phyloP scores from a whole-genome alignment of 495 filamentous ascomycete species.

The Cercophora samala region DNA sequence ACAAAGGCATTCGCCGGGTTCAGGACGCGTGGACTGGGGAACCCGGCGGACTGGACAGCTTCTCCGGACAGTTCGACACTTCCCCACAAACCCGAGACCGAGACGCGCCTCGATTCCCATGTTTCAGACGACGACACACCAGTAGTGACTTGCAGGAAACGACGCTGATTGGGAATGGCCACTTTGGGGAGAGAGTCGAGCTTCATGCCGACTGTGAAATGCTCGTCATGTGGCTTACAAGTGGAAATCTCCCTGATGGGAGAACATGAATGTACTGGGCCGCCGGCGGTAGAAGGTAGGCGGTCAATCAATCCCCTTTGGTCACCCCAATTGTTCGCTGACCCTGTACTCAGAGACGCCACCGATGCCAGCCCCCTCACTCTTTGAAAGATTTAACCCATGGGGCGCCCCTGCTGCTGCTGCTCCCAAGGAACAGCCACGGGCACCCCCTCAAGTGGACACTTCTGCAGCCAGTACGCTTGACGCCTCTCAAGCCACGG shows the following conservation, averaged over 20 bases:
- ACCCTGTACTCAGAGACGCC: slow-evolving; percentile 27
- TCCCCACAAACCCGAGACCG: background rate
- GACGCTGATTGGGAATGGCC: slow-evolving; percentile 41
- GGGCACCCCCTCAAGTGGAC: slow-evolving; percentile 51
- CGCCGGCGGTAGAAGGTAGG: slow-evolving; percentile 40
- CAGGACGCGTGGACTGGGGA: slow-evolving; percentile 6
- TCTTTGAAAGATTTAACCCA: slow-evolving; percentile 42
- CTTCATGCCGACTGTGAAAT: slow-evolving; percentile 91
- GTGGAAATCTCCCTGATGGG: slow-evolving; percentile 91
- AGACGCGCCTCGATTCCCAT: slow-evolving; percentile 15
- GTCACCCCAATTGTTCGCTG: slow-evolving; percentile 9
- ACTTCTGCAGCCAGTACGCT: slow-evolving; percentile 56
- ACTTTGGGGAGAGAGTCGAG: slow-evolving; percentile 55
- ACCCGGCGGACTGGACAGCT: slow-evolving; percentile 12
- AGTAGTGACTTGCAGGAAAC: slow-evolving; percentile 16
- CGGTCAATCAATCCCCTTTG: background rate
- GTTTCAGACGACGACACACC: slow-evolving; percentile 8
- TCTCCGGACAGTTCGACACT: background rate
- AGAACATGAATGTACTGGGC: slow-evolving; percentile 70
- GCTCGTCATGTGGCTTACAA: slow-evolving; percentile 79
- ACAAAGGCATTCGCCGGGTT: slow-evolving; percentile 12
- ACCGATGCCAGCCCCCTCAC: slow-evolving; percentile 29
- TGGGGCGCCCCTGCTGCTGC: slow-evolving; percentile 24
- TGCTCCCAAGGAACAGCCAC: slow-evolving; percentile 29
- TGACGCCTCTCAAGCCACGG: slow-evolving; percentile 7